These are phyloP conservation scores for Wickerhamomyces sp. DNA, from an alignment of 1,139 yeast species.

Conservation along the genomic window DNA sequence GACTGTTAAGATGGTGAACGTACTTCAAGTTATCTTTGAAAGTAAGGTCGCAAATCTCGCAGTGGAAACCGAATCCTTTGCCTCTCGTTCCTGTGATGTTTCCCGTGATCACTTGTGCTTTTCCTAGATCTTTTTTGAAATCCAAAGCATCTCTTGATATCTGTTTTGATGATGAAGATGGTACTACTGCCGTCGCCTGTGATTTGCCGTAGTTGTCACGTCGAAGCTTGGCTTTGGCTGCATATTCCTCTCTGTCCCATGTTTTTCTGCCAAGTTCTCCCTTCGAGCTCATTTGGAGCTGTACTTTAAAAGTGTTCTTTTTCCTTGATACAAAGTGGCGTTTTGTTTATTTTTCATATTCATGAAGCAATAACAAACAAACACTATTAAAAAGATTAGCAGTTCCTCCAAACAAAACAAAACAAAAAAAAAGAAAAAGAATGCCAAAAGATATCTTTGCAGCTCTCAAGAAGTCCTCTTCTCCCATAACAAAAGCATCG, in stretches of 20 bases:
- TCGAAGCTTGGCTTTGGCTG: conserved; percentile 37
- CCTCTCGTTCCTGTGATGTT: conserved; percentile 42
- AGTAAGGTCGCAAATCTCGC: conserved; percentile 74
- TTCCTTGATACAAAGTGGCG: no score
- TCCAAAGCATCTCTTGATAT: conserved; percentile 27
- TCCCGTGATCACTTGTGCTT: conserved; percentile 39
- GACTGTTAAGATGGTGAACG: conserved; percentile 78
- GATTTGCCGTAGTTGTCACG: conserved; percentile 1
- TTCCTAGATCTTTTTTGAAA: conserved; percentile 38
- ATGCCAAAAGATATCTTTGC: conserved; percentile 15
- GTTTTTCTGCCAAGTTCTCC: conserved; percentile 52
- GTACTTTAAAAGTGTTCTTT: no score
- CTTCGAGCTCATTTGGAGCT: conserved; percentile 10
- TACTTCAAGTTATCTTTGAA: conserved; percentile 77
- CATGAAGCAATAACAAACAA: no score
- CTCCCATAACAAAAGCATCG: background rate
- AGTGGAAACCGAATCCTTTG: conserved; percentile 73
- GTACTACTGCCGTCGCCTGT: no score
- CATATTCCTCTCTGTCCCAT: conserved; percentile 69
- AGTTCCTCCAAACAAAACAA: no score
- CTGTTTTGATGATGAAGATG: conserved; percentile 9
- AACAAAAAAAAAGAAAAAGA: background rate
- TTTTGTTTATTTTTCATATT: no score
- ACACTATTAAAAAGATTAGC: no score
- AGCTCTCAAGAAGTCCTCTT: conserved; percentile 1